Evolutionary conservation across 2,329 filamentous ascomycete species (phyloP).

Genomic region (Aspergillus caelatus): DNA sequence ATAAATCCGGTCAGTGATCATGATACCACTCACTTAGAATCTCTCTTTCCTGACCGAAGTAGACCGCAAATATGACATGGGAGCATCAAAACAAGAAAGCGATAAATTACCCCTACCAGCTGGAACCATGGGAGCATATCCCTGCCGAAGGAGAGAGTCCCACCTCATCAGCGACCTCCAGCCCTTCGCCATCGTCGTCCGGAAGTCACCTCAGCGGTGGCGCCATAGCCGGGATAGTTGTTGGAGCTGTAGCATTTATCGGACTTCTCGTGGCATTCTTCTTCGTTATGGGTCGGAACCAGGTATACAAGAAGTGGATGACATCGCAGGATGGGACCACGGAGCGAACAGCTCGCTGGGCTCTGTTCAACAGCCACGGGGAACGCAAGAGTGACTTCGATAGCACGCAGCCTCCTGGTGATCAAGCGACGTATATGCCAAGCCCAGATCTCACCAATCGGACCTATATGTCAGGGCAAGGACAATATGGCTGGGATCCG

Average conservation of each 20-base stretch:
- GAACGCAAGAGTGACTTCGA: slow-evolving; percentile 15
- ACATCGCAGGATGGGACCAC: slow-evolving; percentile 35
- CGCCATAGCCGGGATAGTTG: slow-evolving; percentile 62
- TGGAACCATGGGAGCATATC: slow-evolving; percentile 60
- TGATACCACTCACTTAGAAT: not conserved
- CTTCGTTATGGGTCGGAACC: slow-evolving; percentile 40
- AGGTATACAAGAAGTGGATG: slow-evolving; percentile 38
- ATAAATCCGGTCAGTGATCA: slow-evolving; percentile 65
- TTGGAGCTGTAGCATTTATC: slow-evolving; percentile 54
- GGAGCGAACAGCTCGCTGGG: slow-evolving; percentile 37
- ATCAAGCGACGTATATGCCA: slow-evolving; percentile 4
- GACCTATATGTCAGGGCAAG: not conserved
- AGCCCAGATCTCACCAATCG: slow-evolving; percentile 8
- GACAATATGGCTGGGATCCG: slow-evolving; percentile 9
- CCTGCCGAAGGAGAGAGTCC: slow-evolving; percentile 49
- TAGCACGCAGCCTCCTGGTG: slow-evolving; percentile 5
- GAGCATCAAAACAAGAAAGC: slow-evolving; percentile 53
- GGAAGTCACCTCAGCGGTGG: slow-evolving; percentile 43
- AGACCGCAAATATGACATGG: slow-evolving; percentile 54
- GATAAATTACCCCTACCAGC: slow-evolving; percentile 53
- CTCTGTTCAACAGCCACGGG: slow-evolving; percentile 25
- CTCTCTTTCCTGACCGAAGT: slow-evolving; percentile 11
- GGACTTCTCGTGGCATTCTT: slow-evolving; percentile 49
- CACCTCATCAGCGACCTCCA: slow-evolving; percentile 9
- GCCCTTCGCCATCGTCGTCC: slow-evolving; percentile 12